Percentiles rank a stretch among this genome's conserved stretches.
phyloP scores from a whole-genome alignment of 306 rosid species.

The Cucurbita moschata region DNA sequence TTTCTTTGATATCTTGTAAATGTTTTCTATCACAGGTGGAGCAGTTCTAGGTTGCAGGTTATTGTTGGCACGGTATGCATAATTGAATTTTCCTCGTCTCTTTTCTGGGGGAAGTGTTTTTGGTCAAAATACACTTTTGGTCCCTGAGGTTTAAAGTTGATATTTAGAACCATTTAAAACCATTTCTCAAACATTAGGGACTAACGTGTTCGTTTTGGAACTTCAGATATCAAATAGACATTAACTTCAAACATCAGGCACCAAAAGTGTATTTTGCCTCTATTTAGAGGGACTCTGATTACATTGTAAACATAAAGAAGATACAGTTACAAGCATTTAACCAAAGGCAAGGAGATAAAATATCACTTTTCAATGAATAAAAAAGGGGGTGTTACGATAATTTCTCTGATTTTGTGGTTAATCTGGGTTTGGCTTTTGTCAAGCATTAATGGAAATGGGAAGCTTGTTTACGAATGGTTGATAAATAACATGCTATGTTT shows the following conservation, averaged over 20 bases:
- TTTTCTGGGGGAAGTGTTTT: background rate
- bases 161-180: no score
- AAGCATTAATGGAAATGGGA: background rate
- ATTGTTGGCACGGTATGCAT: constrained; percentile 83
- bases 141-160: no score
- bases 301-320: background rate
- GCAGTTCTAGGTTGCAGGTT: constrained; percentile 72
- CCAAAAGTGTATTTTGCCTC: no score
- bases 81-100: background rate
- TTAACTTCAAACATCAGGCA: no score
- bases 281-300: no score
- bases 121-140: no score
- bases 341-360: background rate
- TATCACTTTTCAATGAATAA: background rate
- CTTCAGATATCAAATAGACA: no score
- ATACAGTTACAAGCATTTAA: background rate
- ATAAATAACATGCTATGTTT: background rate
- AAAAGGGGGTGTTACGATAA: background rate
- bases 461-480: background rate
- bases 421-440: background rate
- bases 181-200: no score
- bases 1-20: constrained; percentile 2
- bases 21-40: constrained; percentile 49
- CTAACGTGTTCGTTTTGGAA: no score
- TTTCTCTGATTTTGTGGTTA: background rate